Evolutionary conservation across 2,329 filamentous ascomycete species (phyloP), one percentile per base, ranked within the genome.

Genomic region (Arthrobotrys sinensis): DNA sequence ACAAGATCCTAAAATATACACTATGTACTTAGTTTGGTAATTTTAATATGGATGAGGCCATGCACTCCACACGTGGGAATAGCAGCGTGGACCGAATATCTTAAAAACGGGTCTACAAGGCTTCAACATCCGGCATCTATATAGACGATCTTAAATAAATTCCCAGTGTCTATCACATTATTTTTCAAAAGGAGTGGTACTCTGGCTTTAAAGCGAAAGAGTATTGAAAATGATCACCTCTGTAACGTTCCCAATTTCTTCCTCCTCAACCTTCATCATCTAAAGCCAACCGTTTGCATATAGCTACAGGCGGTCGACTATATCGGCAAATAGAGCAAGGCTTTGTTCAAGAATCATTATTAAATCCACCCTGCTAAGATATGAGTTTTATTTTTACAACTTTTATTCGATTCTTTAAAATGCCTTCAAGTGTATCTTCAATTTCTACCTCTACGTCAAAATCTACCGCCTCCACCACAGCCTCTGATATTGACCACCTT

Each of bases 341-440:
- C 4, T 28, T 4, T 28, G 24, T 4, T 28, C 24, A 28, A 28
- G 24, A 4, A 28, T 28, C 24, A 28, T 28, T 28, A 28, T 28
- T 28, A 2, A 28, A 28, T 28, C 4, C 24, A 2, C 24, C 24
- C 24, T 4, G 24, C 4, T 28, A 28, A 4, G 24, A 28, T 28
- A 28, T 28, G 24, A 28, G 24, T 28, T 28, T 28, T 28, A 28
- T 28, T 28, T 16, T 8, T 24, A 7, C 19, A 21, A 6, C 46
- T n/a, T 16, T 16, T 28, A 28, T 28, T 28, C 24, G 24, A 28
- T 28, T 53, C 50, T 43, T 40, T 36, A 21, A 64, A 48, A 68
- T 68, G 65, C 52, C 38, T 1, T 57, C 36, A 16, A 68, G 50
- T 24, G 38, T 46, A 57, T 46, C 52, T 12, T 57, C 50, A 4